Conservation (phyloP, 2,329 filamentous ascomycete species). For the Claviceps cyperi region DNA sequence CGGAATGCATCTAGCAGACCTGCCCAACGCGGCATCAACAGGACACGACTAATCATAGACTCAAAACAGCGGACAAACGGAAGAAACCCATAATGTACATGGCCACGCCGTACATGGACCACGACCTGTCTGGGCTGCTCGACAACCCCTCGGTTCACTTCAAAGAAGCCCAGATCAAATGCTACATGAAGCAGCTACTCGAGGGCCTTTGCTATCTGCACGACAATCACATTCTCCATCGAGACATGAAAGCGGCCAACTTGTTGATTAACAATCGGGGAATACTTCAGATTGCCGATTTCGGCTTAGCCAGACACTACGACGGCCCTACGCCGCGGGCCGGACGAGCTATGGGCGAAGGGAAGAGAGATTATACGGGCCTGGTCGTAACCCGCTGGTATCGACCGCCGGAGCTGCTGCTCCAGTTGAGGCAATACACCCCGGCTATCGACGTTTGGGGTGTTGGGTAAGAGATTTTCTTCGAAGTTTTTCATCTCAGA, state of each 20-base stretch:
- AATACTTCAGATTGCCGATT: constrained; percentile 91
- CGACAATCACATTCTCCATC: constrained; percentile 76
- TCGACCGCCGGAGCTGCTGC: constrained; percentile 77
- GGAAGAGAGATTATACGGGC: constrained; percentile 84
- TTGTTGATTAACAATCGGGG: constrained; percentile 90
- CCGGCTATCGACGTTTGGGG: constrained; percentile 97
- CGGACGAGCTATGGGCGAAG: constrained; percentile 70
- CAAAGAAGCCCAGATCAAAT: constrained; percentile 86
- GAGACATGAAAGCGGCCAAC: constrained; percentile 98
- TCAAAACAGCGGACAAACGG: constrained; percentile 50
- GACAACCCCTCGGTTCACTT: constrained; percentile 88
- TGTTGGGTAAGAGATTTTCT: constrained; percentile 53
- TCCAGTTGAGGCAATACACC: constrained; percentile 85
- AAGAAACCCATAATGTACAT: constrained; percentile 90
- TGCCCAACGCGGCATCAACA: background rate
- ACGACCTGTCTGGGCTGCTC: constrained; percentile 91
- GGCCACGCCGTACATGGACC: constrained; percentile 98
- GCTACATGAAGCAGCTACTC: constrained; percentile 87
- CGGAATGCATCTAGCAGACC: too few relatives aligned
- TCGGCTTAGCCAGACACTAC: constrained; percentile 86
- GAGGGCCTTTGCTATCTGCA: constrained; percentile 85
- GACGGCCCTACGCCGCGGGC: constrained; percentile 67
- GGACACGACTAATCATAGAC: background rate
- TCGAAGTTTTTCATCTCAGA: background rate
- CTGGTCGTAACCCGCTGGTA: constrained; percentile 97